Evolutionary conservation across 1,139 yeast species (phyloP).

Genomic region (Lodderomyces jiufengensis): DNA sequence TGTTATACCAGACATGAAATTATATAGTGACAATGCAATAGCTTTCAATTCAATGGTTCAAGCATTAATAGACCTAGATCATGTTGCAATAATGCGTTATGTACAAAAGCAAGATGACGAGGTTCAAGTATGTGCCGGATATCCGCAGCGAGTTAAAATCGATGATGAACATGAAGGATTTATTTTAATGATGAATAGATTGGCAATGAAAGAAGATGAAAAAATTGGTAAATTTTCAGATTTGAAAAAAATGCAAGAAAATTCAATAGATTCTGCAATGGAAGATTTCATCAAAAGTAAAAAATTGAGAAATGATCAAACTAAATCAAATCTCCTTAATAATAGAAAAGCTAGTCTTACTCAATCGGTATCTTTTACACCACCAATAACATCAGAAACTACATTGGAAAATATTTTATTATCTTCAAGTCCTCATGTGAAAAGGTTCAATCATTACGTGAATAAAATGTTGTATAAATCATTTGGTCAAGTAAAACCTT

Average conservation of each 20-base stretch:
- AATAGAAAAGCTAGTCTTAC: constrained; percentile 10
- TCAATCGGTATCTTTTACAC: constrained; percentile 7
- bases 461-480: constrained; percentile 26
- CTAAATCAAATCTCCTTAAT: constrained; percentile 7
- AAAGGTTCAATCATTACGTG: constrained; percentile 25
- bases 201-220: constrained; percentile 83
- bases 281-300: constrained; percentile 12
- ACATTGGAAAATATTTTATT: constrained; percentile 17
- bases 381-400: constrained; percentile 7
- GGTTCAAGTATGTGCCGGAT: constrained; percentile 53
- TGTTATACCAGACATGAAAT: constrained; percentile 45
- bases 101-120: constrained; percentile 49
- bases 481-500: constrained; percentile 18
- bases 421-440: constrained; percentile 30
- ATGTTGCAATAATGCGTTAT: constrained; percentile 60
- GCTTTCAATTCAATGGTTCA: constrained; percentile 55
- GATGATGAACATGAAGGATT: constrained; percentile 16
- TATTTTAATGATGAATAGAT: constrained; percentile 36
- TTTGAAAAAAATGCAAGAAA: constrained; percentile 19
- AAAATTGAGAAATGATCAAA: constrained; percentile 9
- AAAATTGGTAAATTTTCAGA: constrained; percentile 59
- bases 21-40: constrained; percentile 31
- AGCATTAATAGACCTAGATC: constrained; percentile 45
- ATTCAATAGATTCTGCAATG: constrained; percentile 10
- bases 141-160: constrained; percentile 39